Base-by-base conservation (phyloP, 306 rosid genomes). In the Pueraria montana region DNA sequence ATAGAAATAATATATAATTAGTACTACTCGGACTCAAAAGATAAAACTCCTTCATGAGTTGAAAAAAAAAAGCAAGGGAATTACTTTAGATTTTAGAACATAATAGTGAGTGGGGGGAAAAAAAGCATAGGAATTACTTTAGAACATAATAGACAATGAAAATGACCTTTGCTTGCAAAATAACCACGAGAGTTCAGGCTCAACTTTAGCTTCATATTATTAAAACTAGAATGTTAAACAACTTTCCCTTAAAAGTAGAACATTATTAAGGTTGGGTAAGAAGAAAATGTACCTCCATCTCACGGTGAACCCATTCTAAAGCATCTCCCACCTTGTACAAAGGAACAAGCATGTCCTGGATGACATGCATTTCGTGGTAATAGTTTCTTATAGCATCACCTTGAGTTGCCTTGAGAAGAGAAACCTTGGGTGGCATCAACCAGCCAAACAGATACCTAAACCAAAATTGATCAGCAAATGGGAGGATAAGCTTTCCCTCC, bases 401-500 rank as follows among this genome's bases (percentile, higher is more conserved):
- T 86, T 96, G 99, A 78, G 99, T 96, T 66, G 99, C 99, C 89
- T 96, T 96, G 72, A 96, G 97, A 59, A 96, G 87, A 82, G 99
- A 91, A 81, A 96, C 94, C 91, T 93, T 96, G 36, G 99, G 99
- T 16, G 99, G 99, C 99, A 96, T 96, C 92, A 93, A 62, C 99
- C 99, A 96, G 61, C 99, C 99, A 50, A 93, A 26, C 55, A 96
- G 89, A 84, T 78, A 91, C 89, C 99, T 88, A 80, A 96, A 96
- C 98, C 99, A 93, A 55, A 71, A 92, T 72, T 96, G 99, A 86
- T 96, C 99, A 16, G 87, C 99, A 65, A 96, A 96, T 4, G 99
- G 98, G 78, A 96, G 97, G 82, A 96, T 96, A 80, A 96, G 99
- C 87, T 93, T 96, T 79, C 98, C 99, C 87, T 96, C 99, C 99